phyloP scores from a whole-genome alignment of 148 eudicot species.

The Talinum fruticosum region DNA sequence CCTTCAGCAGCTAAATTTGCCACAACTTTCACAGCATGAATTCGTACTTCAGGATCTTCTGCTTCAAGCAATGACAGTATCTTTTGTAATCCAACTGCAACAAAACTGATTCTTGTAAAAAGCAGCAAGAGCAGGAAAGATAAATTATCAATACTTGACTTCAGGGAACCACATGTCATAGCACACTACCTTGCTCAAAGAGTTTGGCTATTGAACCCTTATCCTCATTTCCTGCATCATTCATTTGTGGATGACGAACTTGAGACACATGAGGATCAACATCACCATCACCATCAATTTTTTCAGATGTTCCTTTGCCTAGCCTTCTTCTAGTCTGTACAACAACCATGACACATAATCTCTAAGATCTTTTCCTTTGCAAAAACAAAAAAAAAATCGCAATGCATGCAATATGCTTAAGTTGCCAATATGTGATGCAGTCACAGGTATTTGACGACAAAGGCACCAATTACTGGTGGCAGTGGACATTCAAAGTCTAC shows the following conservation, averaged over 20 bases:
- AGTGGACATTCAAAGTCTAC: background rate
- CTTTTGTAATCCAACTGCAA: slow-evolving; percentile 82
- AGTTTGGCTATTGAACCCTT: slow-evolving; percentile 73
- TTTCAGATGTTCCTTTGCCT: slow-evolving; percentile 42
- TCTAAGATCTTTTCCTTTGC: slow-evolving; percentile 6
- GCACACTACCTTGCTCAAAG: slow-evolving; percentile 80
- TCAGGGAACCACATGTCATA: background rate
- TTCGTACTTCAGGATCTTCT: slow-evolving; percentile 72
- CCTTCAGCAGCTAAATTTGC: slow-evolving; percentile 97
- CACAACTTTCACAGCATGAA: slow-evolving; percentile 88
- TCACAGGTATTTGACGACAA: background rate
- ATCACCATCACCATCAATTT: slow-evolving; percentile 28
- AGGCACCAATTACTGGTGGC: background rate
- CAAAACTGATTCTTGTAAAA: slow-evolving; percentile 20
- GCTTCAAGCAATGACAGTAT: slow-evolving; percentile 83
- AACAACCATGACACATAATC: slow-evolving; percentile 22
- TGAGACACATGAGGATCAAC: slow-evolving; percentile 55
- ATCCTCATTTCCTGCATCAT: slow-evolving; percentile 62
- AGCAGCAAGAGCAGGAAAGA: slow-evolving; percentile 5
- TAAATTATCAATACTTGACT: slow-evolving; percentile 3
- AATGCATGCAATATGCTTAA: background rate
- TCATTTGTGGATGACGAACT: slow-evolving; percentile 46
- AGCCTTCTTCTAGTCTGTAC: slow-evolving; percentile 69
- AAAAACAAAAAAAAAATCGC: too few relatives aligned
- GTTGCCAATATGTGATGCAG: background rate